Evolutionary conservation across 805 yeast species (phyloP).

Genomic region (Nakazawaea wickerhamii): DNA sequence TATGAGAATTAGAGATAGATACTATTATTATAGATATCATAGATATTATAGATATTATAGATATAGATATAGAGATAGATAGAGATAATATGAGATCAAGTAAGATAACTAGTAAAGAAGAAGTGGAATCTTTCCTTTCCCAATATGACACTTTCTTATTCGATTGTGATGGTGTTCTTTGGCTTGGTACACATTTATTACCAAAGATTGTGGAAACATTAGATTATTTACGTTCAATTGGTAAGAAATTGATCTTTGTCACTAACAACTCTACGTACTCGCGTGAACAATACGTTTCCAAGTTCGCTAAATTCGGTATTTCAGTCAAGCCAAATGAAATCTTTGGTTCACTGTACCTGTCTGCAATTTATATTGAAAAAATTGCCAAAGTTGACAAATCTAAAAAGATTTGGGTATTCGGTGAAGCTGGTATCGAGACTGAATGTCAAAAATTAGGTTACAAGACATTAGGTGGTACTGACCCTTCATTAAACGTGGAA

Average conservation of each 20-base stretch:
- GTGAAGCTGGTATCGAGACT: slow-evolving; percentile 79
- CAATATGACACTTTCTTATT: slow-evolving; percentile 81
- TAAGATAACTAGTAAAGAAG: slow-evolving; percentile 42
- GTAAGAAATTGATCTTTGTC: slow-evolving; percentile 79
- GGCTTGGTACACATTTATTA: slow-evolving; percentile 81
- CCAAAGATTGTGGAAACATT: slow-evolving; percentile 79
- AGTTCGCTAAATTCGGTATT: slow-evolving; percentile 60
- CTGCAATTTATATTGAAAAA: slow-evolving; percentile 79
- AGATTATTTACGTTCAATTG: slow-evolving; percentile 42
- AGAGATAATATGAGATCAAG: slow-evolving; percentile 31
- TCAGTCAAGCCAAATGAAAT: slow-evolving; percentile 56
- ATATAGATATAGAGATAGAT: neutral
- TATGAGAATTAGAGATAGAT: too few species aligned
- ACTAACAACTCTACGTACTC: slow-evolving; percentile 96
- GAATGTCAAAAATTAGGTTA: slow-evolving; percentile 77
- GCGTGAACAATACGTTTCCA: slow-evolving; percentile 65
- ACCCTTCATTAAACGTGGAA: slow-evolving; percentile 47
- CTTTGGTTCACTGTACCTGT: slow-evolving; percentile 88
- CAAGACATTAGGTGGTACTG: slow-evolving; percentile 76
- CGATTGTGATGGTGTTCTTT: slow-evolving; percentile 96
- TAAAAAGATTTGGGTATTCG: slow-evolving; percentile 83
- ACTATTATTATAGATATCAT: too few species aligned
- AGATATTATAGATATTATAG: too few species aligned
- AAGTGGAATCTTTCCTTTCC: slow-evolving; percentile 50
- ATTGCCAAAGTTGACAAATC: slow-evolving; percentile 69